Base-by-base conservation (phyloP, 371 early-diverging fungal species). In the Vairimorpha necatrix region DNA sequence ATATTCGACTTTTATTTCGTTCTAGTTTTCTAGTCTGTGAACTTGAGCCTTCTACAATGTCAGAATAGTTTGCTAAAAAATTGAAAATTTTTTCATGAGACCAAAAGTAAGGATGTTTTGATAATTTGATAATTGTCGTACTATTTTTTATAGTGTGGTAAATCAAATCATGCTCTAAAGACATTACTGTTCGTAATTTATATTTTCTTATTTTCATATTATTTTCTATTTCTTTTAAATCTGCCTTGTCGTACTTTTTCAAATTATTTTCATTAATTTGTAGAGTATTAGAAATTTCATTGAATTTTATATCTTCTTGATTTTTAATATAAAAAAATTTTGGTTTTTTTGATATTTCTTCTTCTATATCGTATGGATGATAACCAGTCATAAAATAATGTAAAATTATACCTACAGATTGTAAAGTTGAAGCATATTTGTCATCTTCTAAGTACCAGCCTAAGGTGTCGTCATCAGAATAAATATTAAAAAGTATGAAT, bases 31-130 rank as follows among this genome's bases (percentile, higher is more conserved):
- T 4, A 7, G 36, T 18, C 0, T 73, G 24, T 14, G 62, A 65
- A 26, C 7, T 20, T 38, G 69, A 61, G 9, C 54, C 72, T 54
- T 79, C 77, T n/a, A 82, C 14, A 33, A 72, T 48, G 69, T 82
- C 82, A 48, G 77, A 77, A 24, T 77, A 63, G 32, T 67, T 72
- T n/a, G 80, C 77, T 18, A 77, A 20, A 56, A 82, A 82, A 47
- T 79, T 70, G 26, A 79, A 77, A 28, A 36, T 66, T 56, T 70
- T 65, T 56, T 36, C 60, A 28, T 60, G 7, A 28, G 42, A 33
- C 82, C 82, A 82, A 60, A 82, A 82, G 20, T 67, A 65, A 46
- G 82, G 82, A 75, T 82, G 82, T 22, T 36, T 47, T n/a, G 18
- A 0, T 70, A 66, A 26, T 11, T 24, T 38, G 26, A 13, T 0